Conservation (phyloP, 805 yeast species). For the Lipomyces mesembrius region DNA sequence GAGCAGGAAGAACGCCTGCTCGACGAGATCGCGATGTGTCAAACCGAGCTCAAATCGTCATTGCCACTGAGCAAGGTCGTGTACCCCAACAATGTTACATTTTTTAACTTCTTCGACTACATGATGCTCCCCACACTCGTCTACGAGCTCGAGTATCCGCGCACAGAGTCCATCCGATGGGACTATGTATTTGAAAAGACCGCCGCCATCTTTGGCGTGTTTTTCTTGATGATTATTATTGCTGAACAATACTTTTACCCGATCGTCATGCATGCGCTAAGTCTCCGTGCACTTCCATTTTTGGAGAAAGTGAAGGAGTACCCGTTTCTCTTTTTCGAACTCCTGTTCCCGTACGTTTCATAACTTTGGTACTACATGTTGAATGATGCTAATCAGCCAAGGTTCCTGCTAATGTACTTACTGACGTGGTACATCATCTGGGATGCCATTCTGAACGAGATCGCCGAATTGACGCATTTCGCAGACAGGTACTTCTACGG, state of each 20-base stretch:
- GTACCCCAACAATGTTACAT: constrained; percentile 77
- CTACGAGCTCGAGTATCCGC: constrained; percentile 80
- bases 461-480: constrained; percentile 85
- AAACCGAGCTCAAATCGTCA: constrained; percentile 58
- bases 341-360: constrained; percentile 63
- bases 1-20: constrained; percentile 47
- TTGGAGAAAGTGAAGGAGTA: constrained; percentile 50
- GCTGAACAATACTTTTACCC: constrained; percentile 82
- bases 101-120: constrained; percentile 70
- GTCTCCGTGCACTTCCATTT: constrained; percentile 57
- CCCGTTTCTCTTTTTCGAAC: constrained; percentile 66
- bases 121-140: constrained; percentile 87
- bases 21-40: constrained; percentile 67
- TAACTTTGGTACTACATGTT: constrained; percentile 1
- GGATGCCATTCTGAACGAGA: constrained; percentile 88
- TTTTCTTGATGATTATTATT: constrained; percentile 76
- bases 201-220: constrained; percentile 84
- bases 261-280: constrained; percentile 61
- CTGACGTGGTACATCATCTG: constrained; percentile 87
- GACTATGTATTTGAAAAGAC: constrained; percentile 68
- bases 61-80: constrained; percentile 36
- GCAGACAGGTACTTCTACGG: constrained; percentile 94
- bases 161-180: constrained; percentile 73
- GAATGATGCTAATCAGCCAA: not conserved
- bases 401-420: constrained; percentile 71